A percentile compares a stretch with the other conserved stretches of the same genome.
These are phyloP conservation scores for Cutaneotrichosporon arboriforme DNA, from an alignment of 1,284 basidiomycete genomes.

Conservation along the genomic window DNA sequence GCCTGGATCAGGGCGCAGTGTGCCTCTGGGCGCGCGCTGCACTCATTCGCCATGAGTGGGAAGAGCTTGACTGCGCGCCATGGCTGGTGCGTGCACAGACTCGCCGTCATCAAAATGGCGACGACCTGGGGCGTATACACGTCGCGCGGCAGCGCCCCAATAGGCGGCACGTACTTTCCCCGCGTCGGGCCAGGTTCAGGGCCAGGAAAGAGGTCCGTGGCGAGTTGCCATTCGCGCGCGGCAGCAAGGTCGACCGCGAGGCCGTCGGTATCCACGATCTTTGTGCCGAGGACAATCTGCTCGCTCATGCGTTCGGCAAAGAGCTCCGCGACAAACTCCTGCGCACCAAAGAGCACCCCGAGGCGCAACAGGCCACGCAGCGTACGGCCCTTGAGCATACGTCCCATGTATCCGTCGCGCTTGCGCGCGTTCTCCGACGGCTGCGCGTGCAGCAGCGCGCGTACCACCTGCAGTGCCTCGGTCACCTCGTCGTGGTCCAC, in stretches of 20 bases:
- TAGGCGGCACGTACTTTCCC: background rate
- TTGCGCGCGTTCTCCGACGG: background rate
- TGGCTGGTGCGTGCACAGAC: conserved; percentile 23
- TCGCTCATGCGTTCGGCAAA: conserved; percentile 17
- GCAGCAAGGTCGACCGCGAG: conserved; percentile 19
- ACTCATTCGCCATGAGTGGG: background rate
- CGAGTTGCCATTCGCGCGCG: conserved; percentile 17
- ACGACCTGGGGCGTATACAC: conserved; percentile 20
- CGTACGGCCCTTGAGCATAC: background rate
- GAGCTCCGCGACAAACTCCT: conserved; percentile 9
- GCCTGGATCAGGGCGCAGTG: conserved; percentile 24
- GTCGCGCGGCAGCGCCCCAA: conserved; percentile 12
- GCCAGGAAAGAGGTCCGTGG: conserved; percentile 19
- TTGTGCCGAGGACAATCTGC: background rate
- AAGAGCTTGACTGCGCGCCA: conserved; percentile 26
- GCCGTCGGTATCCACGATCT: conserved; percentile 13
- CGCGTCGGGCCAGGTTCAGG: background rate
- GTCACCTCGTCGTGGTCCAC: background rate
- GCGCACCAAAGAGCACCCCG: conserved; percentile 9
- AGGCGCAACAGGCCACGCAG: conserved; percentile 14
- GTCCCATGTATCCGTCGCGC: conserved; percentile 7
- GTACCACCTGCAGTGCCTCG: background rate
- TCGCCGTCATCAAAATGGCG: conserved; percentile 23
- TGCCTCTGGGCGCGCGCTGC: background rate
- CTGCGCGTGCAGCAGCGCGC: conserved; percentile 8